Percentiles rank a stretch among this genome's conserved stretches.
phyloP scores from a whole-genome alignment of 805 yeast species.

The Hermanozyma aechmeae region DNA sequence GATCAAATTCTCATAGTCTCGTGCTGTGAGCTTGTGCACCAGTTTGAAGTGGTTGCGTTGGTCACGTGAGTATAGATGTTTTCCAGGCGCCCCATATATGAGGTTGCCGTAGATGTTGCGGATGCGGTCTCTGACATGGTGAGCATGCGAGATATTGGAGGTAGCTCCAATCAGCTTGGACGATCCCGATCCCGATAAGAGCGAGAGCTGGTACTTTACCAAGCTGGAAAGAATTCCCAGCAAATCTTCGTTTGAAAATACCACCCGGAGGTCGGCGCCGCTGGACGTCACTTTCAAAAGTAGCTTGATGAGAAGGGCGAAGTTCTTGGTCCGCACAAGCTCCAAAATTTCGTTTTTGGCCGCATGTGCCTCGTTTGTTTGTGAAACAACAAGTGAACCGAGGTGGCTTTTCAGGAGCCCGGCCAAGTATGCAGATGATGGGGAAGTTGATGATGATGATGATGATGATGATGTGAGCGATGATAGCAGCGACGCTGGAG shows the following conservation, averaged over 20 bases:
- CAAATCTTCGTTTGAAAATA: too few species aligned
- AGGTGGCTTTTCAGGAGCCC: too few species aligned
- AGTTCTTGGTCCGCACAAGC: slow-evolving; percentile 8
- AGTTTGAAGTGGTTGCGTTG: too few species aligned
- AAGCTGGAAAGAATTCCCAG: slow-evolving; percentile 11
- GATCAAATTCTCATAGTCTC: slow-evolving; percentile 32
- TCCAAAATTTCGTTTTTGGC: slow-evolving; percentile 8
- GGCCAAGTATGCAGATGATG: too few species aligned
- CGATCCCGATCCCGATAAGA: slow-evolving; percentile 7
- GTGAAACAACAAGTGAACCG: too few species aligned
- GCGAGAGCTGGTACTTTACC: slow-evolving; percentile 11
- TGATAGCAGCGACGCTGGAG: too few species aligned
- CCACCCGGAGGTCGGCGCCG: background rate
- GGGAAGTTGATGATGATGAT: too few species aligned
- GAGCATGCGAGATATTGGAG: slow-evolving; percentile 5
- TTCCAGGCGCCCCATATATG: slow-evolving; percentile 12
- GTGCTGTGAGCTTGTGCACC: slow-evolving; percentile 11
- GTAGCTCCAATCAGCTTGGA: slow-evolving; percentile 3
- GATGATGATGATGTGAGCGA: too few species aligned
- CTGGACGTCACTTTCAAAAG: slow-evolving; percentile 7
- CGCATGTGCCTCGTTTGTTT: slow-evolving; percentile 1
- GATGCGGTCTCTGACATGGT: slow-evolving; percentile 10
- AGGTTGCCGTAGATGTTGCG: slow-evolving; percentile 17
- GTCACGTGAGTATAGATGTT: too few species aligned
- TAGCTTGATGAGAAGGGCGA: slow-evolving; percentile 8